Evolutionary conservation across 176 grass and related monocot species (phyloP).

Genomic region (Coix lacrymajobi): DNA sequence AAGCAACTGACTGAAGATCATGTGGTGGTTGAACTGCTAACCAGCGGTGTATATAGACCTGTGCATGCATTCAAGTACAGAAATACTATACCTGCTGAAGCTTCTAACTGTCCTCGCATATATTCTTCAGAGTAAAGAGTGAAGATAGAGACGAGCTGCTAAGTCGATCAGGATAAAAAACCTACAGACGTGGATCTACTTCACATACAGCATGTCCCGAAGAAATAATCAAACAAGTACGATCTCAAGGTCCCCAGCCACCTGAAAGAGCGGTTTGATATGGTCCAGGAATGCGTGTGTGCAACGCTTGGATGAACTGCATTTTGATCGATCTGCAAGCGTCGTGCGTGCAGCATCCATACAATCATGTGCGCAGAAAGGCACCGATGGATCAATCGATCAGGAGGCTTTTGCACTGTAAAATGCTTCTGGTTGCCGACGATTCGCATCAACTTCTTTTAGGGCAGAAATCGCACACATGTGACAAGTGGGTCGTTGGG

Average conservation of each 20-base stretch:
- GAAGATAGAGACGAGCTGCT: too few species aligned
- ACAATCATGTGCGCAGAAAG: conserved; percentile 17
- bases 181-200: too few species aligned
- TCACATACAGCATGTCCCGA: too few species aligned
- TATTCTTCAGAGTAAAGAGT: too few species aligned
- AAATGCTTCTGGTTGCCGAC: neutral
- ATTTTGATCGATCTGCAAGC: neutral
- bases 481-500: neutral
- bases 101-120: too few species aligned
- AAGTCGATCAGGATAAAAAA: too few species aligned
- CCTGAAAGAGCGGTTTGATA: conserved; percentile 7
- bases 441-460: neutral
- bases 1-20: neutral
- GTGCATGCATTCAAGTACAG: too few species aligned
- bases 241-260: neutral
- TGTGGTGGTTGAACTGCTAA: conserved; percentile 3
- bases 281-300: conserved; percentile 31
- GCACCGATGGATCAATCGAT: neutral
- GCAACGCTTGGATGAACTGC: conserved; percentile 27
- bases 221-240: neutral
- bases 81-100: too few species aligned
- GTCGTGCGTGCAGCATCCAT: neutral
- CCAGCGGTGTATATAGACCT: neutral
- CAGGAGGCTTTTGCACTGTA: neutral
- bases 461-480: neutral